Conservation (phyloP, 2,329 filamentous ascomycete species). For the Parasarocladium wereldwijsianum region DNA sequence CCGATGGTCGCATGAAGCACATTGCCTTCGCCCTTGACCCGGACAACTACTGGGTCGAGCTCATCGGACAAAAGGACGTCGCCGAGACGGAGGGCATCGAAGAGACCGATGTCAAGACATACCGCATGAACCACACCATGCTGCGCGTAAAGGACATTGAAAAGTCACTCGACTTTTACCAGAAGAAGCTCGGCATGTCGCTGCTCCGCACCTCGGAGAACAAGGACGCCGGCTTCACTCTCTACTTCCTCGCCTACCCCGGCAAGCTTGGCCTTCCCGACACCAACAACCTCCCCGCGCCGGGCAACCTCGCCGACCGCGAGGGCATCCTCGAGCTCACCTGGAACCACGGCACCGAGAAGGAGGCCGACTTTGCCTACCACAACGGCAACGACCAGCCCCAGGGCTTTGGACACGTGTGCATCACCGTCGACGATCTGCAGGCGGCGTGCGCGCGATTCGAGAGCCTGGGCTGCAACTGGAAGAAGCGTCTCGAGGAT, state of each 20-base stretch:
- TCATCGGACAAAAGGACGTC: constrained; percentile 57
- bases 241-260: constrained; percentile 84
- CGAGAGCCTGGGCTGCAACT: constrained; percentile 66
- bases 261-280: constrained; percentile 13
- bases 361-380: constrained; percentile 70
- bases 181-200: constrained; percentile 80
- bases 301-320: constrained; percentile 43
- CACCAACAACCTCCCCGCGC: constrained; percentile 34
- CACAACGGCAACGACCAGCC: constrained; percentile 87
- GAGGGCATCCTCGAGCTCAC: constrained; percentile 87
- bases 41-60: constrained; percentile 76
- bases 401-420: constrained; percentile 90
- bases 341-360: constrained; percentile 74
- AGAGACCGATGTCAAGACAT: constrained; percentile 59
- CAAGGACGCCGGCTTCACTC: constrained; percentile 59
- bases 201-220: constrained; percentile 61
- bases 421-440: constrained; percentile 80
- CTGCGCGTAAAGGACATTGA: constrained; percentile 76
- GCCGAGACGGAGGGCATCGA: constrained; percentile 59
- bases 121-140: constrained; percentile 87
- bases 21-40: constrained; percentile 88
- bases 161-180: constrained; percentile 64
- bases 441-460: constrained; percentile 77
- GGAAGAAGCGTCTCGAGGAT: constrained; percentile 92
- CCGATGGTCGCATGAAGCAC: constrained; percentile 71